Evolutionary conservation across 2,329 filamentous ascomycete genomes (phyloP).

Genomic region (Colletotrichum cordylinicola): DNA sequence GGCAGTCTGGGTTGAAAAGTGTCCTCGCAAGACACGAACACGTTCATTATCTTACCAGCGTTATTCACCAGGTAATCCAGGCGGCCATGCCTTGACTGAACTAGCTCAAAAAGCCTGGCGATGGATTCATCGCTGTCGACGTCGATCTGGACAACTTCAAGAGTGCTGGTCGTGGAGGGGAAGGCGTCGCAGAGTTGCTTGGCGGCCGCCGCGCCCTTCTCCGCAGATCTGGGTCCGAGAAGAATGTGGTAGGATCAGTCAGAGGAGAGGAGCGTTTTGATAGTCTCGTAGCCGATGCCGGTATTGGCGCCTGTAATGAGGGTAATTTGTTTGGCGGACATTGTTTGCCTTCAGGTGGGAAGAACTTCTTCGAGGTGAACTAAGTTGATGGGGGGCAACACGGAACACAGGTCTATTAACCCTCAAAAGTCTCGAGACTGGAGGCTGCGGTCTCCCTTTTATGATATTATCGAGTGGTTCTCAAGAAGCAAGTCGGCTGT

Average conservation of each 20-base stretch:
- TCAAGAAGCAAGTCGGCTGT: neutral
- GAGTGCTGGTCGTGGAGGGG: constrained; percentile 41
- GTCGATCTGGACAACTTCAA: constrained; percentile 57
- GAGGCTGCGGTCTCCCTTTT: rapidly evolving
- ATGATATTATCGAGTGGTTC: rapidly evolving
- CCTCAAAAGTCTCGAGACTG: neutral
- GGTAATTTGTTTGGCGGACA: constrained; percentile 36
- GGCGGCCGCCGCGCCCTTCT: constrained; percentile 56
- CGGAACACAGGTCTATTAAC: no score
- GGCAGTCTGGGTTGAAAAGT: no score
- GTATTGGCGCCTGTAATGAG: constrained; percentile 67
- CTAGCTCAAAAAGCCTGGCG: constrained; percentile 26
- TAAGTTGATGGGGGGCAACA: neutral
- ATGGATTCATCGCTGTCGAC: constrained; percentile 55
- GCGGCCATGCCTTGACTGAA: constrained; percentile 27
- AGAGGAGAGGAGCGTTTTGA: constrained; percentile 58
- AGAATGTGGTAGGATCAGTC: constrained; percentile 56
- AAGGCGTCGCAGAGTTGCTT: constrained; percentile 42
- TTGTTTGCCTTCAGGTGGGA: neutral
- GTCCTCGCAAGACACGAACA: neutral
- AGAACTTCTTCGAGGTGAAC: no score
- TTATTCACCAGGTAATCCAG: constrained; percentile 39
- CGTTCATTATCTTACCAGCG: constrained; percentile 14
- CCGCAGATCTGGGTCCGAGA: constrained; percentile 55
- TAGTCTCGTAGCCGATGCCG: constrained; percentile 64